A percentile compares a stretch with the other conserved stretches of the same genome.
phyloP scores from a whole-genome alignment of 306 rosid genomes.

The Sophora flavescens region DNA sequence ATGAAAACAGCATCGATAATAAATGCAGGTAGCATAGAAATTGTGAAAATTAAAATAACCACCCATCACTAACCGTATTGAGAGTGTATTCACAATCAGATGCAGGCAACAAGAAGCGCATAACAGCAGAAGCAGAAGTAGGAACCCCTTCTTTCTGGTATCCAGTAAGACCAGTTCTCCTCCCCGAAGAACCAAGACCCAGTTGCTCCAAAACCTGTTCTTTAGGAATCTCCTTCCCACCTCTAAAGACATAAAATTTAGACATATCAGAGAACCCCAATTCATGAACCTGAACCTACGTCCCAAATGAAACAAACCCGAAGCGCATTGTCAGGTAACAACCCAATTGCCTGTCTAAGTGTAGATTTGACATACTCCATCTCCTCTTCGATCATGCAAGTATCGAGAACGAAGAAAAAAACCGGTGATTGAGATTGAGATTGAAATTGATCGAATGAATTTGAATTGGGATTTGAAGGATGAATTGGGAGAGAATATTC shows the following conservation, averaged over 20 bases:
- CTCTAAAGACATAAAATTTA: slow-evolving; percentile 89
- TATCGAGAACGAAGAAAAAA: slow-evolving; percentile 81
- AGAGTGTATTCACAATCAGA: slow-evolving; percentile 92
- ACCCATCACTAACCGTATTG: slow-evolving; percentile 55
- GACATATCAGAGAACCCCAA: slow-evolving; percentile 93
- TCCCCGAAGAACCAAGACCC: slow-evolving; percentile 60
- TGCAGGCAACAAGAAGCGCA: slow-evolving; percentile 82
- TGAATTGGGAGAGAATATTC: slow-evolving; percentile 65
- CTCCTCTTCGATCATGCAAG: slow-evolving; percentile 91
- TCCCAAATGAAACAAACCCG: slow-evolving; percentile 86
- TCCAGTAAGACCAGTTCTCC: slow-evolving; percentile 60
- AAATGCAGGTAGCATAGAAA: too few relatives aligned
- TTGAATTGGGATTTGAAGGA: slow-evolving; percentile 36
- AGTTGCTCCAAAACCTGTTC: slow-evolving; percentile 91
- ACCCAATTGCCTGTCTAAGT: slow-evolving; percentile 70
- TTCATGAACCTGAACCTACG: slow-evolving; percentile 96
- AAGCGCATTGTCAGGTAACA: slow-evolving; percentile 86
- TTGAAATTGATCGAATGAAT: slow-evolving; percentile 34
- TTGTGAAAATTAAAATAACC: not conserved
- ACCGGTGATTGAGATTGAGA: slow-evolving; percentile 50
- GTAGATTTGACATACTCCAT: slow-evolving; percentile 75
- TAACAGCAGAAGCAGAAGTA: slow-evolving; percentile 56
- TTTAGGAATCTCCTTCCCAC: slow-evolving; percentile 74
- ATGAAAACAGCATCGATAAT: too few relatives aligned
- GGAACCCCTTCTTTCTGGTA: slow-evolving; percentile 50